phyloP scores from a whole-genome alignment of 208 protist species.

The Acanthamoeba lenticulata region DNA sequence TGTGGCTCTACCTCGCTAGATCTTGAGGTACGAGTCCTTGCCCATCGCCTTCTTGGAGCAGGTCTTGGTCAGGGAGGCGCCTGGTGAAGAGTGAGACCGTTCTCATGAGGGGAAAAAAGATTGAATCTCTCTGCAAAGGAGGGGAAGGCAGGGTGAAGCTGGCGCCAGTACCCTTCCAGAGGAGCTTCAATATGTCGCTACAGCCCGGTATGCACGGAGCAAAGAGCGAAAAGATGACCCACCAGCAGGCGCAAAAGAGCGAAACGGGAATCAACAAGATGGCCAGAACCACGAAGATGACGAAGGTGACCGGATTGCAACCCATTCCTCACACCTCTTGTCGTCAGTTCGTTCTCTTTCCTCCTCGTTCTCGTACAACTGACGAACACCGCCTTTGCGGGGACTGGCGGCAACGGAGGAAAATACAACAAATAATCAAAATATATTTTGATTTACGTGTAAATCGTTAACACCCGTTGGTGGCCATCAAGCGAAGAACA shows the following conservation, averaged over 20 bases:
- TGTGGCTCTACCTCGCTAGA: neutral
- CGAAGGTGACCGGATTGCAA: neutral
- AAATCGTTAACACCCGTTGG: too few relatives aligned
- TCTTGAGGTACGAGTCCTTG: neutral
- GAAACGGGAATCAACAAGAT: neutral
- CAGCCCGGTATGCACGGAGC: neutral
- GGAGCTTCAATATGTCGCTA: neutral
- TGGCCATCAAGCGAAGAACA: too few relatives aligned
- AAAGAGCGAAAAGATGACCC: slow-evolving; percentile 22
- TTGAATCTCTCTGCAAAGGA: too few relatives aligned
- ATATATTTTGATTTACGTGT: neutral
- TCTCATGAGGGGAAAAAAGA: neutral
- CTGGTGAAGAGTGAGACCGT: neutral
- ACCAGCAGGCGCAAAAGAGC: neutral
- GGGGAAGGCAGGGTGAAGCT: neutral
- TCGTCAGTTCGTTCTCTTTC: neutral
- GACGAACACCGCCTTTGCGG: too few relatives aligned
- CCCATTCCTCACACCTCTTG: neutral
- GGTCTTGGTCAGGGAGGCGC: neutral
- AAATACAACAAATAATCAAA: neutral
- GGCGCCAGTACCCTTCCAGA: neutral
- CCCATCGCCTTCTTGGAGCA: slow-evolving; percentile 5
- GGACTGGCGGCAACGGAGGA: too few relatives aligned
- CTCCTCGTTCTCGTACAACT: neutral
- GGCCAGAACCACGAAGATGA: neutral